Base-by-base conservation (phyloP, 2,329 filamentous ascomycete species). In the Grosmannia huntii region DNA sequence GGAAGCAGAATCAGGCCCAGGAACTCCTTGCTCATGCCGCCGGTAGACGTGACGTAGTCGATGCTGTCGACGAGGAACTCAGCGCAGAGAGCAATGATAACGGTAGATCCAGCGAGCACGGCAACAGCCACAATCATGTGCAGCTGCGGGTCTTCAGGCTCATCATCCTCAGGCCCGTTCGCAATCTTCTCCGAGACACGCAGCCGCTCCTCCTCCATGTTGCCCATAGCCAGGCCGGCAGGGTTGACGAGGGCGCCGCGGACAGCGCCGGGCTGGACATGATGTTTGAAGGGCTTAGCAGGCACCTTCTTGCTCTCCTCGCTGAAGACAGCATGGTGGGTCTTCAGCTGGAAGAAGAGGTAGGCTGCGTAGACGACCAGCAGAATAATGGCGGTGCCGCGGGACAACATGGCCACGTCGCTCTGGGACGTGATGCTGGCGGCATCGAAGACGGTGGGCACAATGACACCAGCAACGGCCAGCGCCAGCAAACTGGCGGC, bases 301-400 rank as follows among this genome's bases (percentile, higher is more conserved):
- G 84, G 81, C 0, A 87, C 86, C 70, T 96, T 96, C 65, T 88
- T 79, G 63, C 85, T 88, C 38, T 88, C 83, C 56, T 83, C 83
- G 68, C 87, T 89, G 76, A 95, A 96, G 68, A 95, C 85, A 10
- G 75, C 75, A 27, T 80, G 78, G 70, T 96, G 91, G 0, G 91
- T 91, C 69, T 90, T 89, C 60, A 97, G 83, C 71, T 96, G 92
- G 76, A 96, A 96, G 71, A 89, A 79, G 2, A 97, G 83, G 67
- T 95, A 96, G 59, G 82, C 86, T 55, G 72, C 83, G 69, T 96
- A 97, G 11, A 95, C 86, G 53, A 95, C 68, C 1, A 97, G 79
- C 5, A 96, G 79, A 61, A 96, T 90, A 61, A 96, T 74, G 0
- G 87, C 75, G 1, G 86, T 89, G 56, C 87, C 88, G 57, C 86